Conservation (phyloP, 768 basidiomycete species). For the Tubosaeta sp. region DNA sequence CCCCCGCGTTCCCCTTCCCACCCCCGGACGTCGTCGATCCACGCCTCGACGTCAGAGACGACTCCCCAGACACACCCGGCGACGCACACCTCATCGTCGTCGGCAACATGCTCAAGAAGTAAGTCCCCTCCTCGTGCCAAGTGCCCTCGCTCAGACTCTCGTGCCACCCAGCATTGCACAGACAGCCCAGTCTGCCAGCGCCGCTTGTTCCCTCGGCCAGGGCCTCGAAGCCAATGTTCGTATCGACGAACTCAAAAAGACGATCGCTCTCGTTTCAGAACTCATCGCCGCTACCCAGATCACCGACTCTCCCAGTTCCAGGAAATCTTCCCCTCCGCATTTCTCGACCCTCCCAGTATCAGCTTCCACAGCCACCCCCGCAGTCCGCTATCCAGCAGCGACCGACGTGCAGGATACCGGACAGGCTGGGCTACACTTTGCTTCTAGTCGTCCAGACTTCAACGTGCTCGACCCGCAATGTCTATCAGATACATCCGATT, state of each 20-base stretch:
- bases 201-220: constrained; percentile 45
- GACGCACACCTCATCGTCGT: constrained; percentile 49
- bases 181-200: constrained; percentile 54
- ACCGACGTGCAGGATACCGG: constrained; percentile 23
- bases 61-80: constrained; percentile 31
- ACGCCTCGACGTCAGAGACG: constrained; percentile 10
- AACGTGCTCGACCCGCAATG: constrained; percentile 20
- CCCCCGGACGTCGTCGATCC: constrained; percentile 23
- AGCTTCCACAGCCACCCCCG: constrained; percentile 37
- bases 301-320: constrained; percentile 31
- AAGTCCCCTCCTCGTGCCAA: constrained; percentile 17
- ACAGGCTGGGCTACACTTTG: constrained; percentile 20
- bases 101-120: constrained; percentile 53
- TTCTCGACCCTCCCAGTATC: constrained; percentile 30
- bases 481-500: constrained; percentile 34
- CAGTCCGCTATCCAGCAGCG: constrained; percentile 17
- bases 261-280: constrained; percentile 49
- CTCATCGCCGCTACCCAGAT: constrained; percentile 46
- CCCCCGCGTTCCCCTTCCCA: constrained; percentile 31
- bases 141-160: constrained; percentile 15
- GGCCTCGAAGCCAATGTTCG: constrained; percentile 45
- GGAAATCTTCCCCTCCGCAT: constrained; percentile 26
- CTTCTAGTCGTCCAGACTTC: constrained; percentile 12
- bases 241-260: constrained; percentile 53
- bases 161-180: constrained; percentile 49